Evolutionary conservation across 257 asterid species (phyloP), one percentile per base, ranked within the genome.

Genomic region (Gardenia jasminoides): DNA sequence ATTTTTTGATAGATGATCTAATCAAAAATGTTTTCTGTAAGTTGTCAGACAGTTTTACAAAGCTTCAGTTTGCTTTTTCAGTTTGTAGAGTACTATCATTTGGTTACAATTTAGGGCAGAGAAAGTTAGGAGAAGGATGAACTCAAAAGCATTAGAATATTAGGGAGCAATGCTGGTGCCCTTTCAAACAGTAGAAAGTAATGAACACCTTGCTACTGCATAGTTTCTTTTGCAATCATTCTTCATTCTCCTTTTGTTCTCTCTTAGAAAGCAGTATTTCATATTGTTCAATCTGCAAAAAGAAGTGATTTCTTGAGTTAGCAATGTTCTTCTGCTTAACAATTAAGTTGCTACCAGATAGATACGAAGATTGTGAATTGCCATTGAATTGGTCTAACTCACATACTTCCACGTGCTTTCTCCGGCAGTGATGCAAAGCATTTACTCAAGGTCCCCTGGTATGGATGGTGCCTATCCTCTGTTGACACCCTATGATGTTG

Each of bases 341-440:
- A 47, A 10, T 47, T 48, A 19, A 31, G n/a, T 30, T 30, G 67
- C 31, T 6, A 22, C 10, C 12, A 33, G 3, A 17, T 50, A 13
- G n/a, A 3, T 31, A 70, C 17, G 44, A 67, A 28, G 41, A 67
- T 39, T 28, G 10, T 20, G 16, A 39, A 17, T 67, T 52, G 16
- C n/a, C 67, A 28, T 52, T 9, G 20, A 0, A 11, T 30, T 17
- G 22, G 10, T 15, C 10, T 73, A 31, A 44, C 47, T 30, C 24
- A 46, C 16, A 22, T 48, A 13, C 13, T 71, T 59, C 50, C 17
- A 59, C 10, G 54, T 76, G 58, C 58, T 64, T 72, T 81, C 28
- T 50, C 67, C 33, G 75, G 50, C 85, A 93, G 97, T 91, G 88
- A 62, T 75, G 30, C 98, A 93, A 78, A 89, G 84, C 78, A 80